These are phyloP conservation scores for Aplosporella prunicola DNA, from an alignment of 2,329 filamentous ascomycete species.

Conservation along the genomic window DNA sequence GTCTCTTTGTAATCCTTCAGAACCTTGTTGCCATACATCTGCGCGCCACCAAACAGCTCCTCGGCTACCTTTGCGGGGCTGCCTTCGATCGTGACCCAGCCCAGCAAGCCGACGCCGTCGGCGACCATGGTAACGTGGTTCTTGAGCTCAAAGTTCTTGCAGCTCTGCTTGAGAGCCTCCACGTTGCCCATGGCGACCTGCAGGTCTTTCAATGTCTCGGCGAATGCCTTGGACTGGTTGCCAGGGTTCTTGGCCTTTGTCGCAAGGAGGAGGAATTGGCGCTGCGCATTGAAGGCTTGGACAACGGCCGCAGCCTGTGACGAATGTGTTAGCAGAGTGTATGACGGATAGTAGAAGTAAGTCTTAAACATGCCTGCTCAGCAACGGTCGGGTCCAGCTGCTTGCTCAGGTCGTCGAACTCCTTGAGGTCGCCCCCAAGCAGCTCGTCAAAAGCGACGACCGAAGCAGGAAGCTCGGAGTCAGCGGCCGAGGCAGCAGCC, in stretches of 20 bases:
- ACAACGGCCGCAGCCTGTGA: conserved; percentile 46
- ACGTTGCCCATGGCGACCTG: conserved; percentile 74
- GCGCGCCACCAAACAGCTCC: conserved; percentile 71
- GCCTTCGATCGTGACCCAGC: conserved; percentile 75
- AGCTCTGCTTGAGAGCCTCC: conserved; percentile 70
- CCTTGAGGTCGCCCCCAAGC: conserved; percentile 62
- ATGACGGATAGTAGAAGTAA: too few species aligned
- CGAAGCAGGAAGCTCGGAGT: conserved; percentile 39
- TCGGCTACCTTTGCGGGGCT: conserved; percentile 80
- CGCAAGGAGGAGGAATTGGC: conserved; percentile 77
- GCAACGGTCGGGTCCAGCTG: conserved; percentile 68
- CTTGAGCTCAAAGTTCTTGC: conserved; percentile 64
- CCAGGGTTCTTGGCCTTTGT: conserved; percentile 91
- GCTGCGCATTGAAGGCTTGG: conserved; percentile 70
- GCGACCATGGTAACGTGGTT: conserved; percentile 79
- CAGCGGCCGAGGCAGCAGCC: conserved; percentile 19
- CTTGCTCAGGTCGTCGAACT: conserved; percentile 69
- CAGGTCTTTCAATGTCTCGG: conserved; percentile 76
- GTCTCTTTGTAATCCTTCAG: conserved; percentile 83
- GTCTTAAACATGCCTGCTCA: conserved; percentile 59
- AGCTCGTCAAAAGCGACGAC: conserved; percentile 82
- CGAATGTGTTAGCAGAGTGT: conserved; percentile 2
- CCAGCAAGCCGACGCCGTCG: conserved; percentile 80
- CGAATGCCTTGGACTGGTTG: conserved; percentile 56
- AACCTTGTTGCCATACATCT: conserved; percentile 92